phyloP scores from a whole-genome alignment of 1,284 basidiomycete genomes.

The Naganishia sp. region DNA sequence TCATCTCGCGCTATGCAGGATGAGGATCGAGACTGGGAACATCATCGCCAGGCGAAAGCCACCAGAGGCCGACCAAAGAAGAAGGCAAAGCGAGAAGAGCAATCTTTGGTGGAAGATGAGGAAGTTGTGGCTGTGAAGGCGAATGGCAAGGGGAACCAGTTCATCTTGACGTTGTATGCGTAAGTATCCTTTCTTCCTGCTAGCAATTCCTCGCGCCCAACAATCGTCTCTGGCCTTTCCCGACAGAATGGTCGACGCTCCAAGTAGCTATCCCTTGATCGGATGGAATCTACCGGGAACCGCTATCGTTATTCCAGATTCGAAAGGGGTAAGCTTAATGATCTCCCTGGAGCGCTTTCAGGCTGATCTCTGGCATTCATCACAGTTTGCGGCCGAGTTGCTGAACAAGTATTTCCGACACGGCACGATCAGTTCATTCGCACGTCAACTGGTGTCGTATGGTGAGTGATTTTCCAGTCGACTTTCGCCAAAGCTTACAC shows the following conservation, averaged over 20 bases:
- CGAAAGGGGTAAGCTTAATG: conserved; percentile 8
- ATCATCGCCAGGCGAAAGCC: neutral
- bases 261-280: conserved; percentile 22
- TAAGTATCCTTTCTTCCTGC: neutral
- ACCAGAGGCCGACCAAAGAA: neutral
- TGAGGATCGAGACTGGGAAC: neutral
- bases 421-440: conserved; percentile 20
- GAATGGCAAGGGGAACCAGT: conserved; percentile 15
- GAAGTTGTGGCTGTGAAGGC: conserved; percentile 10
- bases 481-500: neutral
- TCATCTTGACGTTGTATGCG: conserved; percentile 23
- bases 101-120: neutral
- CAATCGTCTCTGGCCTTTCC: neutral
- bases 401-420: conserved; percentile 28
- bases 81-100: conserved; percentile 1
- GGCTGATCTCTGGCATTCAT: neutral
- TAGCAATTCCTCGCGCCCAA: neutral
- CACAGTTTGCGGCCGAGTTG: conserved; percentile 3
- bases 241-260: conserved; percentile 17
- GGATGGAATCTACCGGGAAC: conserved; percentile 21
- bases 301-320: conserved; percentile 21
- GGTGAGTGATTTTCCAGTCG: neutral
- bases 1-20: too few species aligned
- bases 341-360: neutral
- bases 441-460: conserved; percentile 24